Evolutionary conservation across 78 protist species (phyloP), one percentile per base, ranked within the genome.

Genomic region (Planoprotostelium fungivorum): DNA sequence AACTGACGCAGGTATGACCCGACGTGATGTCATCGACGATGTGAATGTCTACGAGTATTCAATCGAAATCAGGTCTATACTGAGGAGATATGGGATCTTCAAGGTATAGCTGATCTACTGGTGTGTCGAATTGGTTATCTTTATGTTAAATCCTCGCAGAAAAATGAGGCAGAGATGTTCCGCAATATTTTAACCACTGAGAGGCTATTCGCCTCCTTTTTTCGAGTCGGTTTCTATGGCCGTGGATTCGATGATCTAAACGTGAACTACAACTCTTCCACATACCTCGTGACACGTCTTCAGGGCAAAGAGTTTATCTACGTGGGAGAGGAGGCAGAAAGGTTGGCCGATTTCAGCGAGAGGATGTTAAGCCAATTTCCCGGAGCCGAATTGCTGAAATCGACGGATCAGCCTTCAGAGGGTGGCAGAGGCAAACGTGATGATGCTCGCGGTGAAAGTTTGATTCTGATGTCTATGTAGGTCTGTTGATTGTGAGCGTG

Each of bases 191-290:
- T 95, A 16, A 84, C 35, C 37, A 87, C 87, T 16, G 93, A 91
- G 34, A 91, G 96, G 83, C 90, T 91, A 90, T 92, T 83, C 38
- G 23, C 92, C 0, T 91, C 91, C n/a, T 95, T 92, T 88, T 95
- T 95, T 85, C 86, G 97, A 35, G 97, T 95, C 0, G 97, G 95
- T 38, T 95, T 92, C 91, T 95, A 90, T 63, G 97, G 97, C 31
- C 86, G 51, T 25, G 92, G 93, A 1, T 95, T 95, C 94, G 63
- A 73, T 0, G 16, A 29, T 37, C 39, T 86, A 10, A 85, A 83
- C 73, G 86, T 84, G 34, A 0, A 37, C 29, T 25, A 38, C 10
- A 38, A 0, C 10, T 0, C 36, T 5, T 51, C 31, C 5, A 51
- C 73, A 25, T 51, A 51, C 5, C 73, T 5, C 16, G 73, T 51